Conservation (phyloP, 768 basidiomycete species). For the Lyophyllum shimeji region DNA sequence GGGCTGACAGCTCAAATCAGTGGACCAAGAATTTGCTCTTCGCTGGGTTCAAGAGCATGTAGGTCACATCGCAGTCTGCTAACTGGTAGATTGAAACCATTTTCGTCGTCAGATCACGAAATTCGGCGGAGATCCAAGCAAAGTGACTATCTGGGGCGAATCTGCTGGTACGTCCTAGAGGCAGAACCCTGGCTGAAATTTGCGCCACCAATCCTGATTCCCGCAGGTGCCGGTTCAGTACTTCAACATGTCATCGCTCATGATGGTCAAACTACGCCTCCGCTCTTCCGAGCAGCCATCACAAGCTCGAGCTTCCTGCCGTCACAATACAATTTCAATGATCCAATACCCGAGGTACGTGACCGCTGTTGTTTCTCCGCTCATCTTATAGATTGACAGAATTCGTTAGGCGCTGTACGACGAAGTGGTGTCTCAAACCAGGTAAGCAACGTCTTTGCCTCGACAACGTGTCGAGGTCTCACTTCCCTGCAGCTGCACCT, state of each 20-base stretch:
- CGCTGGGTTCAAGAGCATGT: conserved; percentile 33
- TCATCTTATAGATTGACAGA: neutral
- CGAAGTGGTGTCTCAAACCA: conserved; percentile 12
- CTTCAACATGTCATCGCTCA: conserved; percentile 49
- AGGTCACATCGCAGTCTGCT: neutral
- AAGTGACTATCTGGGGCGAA: conserved; percentile 44
- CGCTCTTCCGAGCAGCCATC: conserved; percentile 43
- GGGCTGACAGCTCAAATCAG: conserved; percentile 19
- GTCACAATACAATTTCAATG: conserved; percentile 44
- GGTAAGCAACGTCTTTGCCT: neutral
- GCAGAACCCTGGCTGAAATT: neutral
- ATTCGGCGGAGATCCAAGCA: conserved; percentile 40
- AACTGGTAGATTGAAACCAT: neutral
- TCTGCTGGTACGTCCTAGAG: conserved; percentile 32
- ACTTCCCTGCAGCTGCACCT: conserved; percentile 29
- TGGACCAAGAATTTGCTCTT: conserved; percentile 44
- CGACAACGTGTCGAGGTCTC: neutral
- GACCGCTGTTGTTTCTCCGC: neutral
- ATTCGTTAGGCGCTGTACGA: conserved; percentile 10
- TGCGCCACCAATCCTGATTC: neutral
- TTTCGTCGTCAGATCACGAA: conserved; percentile 29
- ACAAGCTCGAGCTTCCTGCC: conserved; percentile 45
- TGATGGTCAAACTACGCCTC: conserved; percentile 41
- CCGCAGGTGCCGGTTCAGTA: conserved; percentile 46
- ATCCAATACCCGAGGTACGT: conserved; percentile 26